Percentiles rank a stretch among this genome's conserved stretches.
phyloP scores from a whole-genome alignment of 2,329 filamentous ascomycete species.

The Pseudocercospora fijiensis region DNA sequence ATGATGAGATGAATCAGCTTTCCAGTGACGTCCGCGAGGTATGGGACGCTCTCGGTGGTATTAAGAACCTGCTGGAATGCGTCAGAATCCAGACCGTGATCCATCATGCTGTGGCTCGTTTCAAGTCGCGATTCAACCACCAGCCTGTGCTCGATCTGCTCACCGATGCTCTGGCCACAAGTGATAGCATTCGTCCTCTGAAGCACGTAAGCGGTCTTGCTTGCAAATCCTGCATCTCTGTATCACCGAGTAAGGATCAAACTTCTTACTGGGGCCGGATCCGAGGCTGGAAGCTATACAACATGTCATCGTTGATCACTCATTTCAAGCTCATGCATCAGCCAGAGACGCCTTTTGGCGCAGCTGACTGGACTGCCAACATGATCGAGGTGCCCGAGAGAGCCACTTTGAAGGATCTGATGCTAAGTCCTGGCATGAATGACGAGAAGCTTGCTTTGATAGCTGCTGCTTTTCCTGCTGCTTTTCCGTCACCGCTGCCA shows the following conservation, averaged over 20 bases:
- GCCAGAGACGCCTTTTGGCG: conserved; percentile 34
- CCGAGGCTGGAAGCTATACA: conserved; percentile 43
- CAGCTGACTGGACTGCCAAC: conserved; percentile 57
- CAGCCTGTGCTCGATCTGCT: conserved; percentile 59
- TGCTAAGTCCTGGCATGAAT: conserved; percentile 57
- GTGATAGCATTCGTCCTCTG: conserved; percentile 44
- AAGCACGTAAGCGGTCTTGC: conserved; percentile 47
- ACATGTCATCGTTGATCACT: conserved; percentile 57
- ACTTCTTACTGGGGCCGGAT: conserved; percentile 40
- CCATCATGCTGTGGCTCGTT: conserved; percentile 60
- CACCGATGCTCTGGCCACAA: conserved; percentile 45
- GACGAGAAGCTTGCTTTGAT: conserved; percentile 48
- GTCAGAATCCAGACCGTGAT: conserved; percentile 64
- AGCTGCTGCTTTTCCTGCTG: conserved; percentile 35
- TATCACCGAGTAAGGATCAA: conserved; percentile 29
- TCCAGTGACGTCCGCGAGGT: conserved; percentile 58
- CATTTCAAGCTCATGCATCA: conserved; percentile 61
- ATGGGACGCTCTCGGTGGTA: conserved; percentile 61
- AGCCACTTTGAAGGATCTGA: conserved; percentile 50
- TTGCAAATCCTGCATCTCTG: conserved; percentile 39
- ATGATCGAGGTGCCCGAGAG: conserved; percentile 62
- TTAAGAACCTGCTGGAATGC: conserved; percentile 62
- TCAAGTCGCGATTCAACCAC: conserved; percentile 57
- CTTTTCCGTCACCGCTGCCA: conserved; percentile 47
- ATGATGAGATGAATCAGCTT: conserved; percentile 39